These are phyloP conservation scores for Magnolia officinalis DNA, from an alignment of 164 flowering plant genomes.

Conservation along the genomic window DNA sequence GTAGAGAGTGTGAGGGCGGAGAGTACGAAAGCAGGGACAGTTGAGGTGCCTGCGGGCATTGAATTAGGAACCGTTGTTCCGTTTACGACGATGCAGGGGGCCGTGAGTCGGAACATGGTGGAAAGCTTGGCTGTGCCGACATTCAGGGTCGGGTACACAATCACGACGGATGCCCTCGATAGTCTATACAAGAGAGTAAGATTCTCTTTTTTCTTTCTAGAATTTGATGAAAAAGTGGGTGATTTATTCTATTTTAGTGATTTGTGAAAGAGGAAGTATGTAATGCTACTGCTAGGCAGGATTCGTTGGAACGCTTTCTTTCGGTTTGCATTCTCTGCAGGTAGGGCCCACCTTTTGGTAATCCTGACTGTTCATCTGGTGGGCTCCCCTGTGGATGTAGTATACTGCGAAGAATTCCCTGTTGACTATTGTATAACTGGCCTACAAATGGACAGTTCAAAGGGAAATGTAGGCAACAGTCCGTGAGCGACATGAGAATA, in stretches of 20 bases:
- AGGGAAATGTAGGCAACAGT: neutral
- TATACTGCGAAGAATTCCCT: neutral
- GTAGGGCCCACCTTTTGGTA: neutral
- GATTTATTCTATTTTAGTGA: too few relatives aligned
- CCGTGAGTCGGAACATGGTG: constrained; percentile 90
- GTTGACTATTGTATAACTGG: neutral
- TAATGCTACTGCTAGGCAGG: neutral
- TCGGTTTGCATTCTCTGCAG: neutral
- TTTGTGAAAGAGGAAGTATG: too few relatives aligned
- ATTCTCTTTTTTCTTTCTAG: neutral
- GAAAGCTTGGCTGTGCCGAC: constrained; percentile 88
- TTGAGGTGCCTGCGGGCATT: constrained; percentile 21
- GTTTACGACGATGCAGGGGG: constrained; percentile 90
- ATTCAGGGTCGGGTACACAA: constrained; percentile 91
- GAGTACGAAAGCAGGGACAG: constrained; percentile 5
- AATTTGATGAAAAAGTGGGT: neutral
- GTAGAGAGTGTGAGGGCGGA: constrained; percentile 4
- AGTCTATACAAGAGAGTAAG: constrained; percentile 87
- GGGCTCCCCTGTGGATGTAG: neutral
- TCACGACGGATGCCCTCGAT: constrained; percentile 84
- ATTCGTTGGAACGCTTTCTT: neutral
- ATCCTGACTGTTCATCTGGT: neutral
- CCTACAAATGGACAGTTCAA: neutral
- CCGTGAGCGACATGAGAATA: neutral
- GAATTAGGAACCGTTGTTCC: constrained; percentile 66